Percentiles rank a stretch among this genome's conserved stretches.
Conservation (phyloP, 768 basidiomycete species). For the Pholiota conissans region DNA sequence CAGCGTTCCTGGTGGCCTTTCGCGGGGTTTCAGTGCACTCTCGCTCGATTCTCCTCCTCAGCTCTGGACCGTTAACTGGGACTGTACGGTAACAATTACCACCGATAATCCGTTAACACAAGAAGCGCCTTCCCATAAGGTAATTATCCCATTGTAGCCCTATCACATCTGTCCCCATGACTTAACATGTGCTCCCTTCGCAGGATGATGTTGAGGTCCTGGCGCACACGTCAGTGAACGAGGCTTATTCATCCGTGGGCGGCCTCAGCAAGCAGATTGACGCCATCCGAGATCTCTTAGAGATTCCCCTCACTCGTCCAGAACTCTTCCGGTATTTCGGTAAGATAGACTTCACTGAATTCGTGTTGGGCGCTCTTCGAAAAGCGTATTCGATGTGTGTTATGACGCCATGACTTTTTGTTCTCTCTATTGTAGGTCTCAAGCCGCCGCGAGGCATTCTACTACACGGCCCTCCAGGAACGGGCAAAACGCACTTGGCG, state of each 20-base stretch:
- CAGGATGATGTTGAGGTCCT: constrained; percentile 50
- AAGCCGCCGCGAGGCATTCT: constrained; percentile 96
- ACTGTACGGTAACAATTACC: constrained; percentile 52
- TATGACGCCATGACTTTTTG: neutral
- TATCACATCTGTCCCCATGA: constrained; percentile 12
- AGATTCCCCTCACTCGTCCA: constrained; percentile 32
- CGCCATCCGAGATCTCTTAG: constrained; percentile 54
- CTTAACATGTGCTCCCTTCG: constrained; percentile 10
- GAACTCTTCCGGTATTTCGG: constrained; percentile 35
- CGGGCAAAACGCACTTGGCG: constrained; percentile 96
- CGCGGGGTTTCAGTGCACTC: constrained; percentile 42
- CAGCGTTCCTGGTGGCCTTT: constrained; percentile 31
- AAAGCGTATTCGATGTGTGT: constrained; percentile 5
- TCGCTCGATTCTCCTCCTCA: constrained; percentile 38
- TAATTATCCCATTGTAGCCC: constrained; percentile 19
- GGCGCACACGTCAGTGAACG: constrained; percentile 37
- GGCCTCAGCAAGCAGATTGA: constrained; percentile 87
- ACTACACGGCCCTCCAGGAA: constrained; percentile 94
- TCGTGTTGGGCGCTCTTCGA: neutral
- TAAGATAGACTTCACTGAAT: constrained; percentile 20
- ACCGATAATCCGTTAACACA: constrained; percentile 25
- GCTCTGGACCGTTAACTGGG: constrained; percentile 71
- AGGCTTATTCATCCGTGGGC: constrained; percentile 83
- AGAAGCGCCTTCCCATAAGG: constrained; percentile 33
- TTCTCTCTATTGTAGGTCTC: constrained; percentile 51